phyloP scores from a whole-genome alignment of 2,329 filamentous ascomycete species.

The Neonectria magnoliae region DNA sequence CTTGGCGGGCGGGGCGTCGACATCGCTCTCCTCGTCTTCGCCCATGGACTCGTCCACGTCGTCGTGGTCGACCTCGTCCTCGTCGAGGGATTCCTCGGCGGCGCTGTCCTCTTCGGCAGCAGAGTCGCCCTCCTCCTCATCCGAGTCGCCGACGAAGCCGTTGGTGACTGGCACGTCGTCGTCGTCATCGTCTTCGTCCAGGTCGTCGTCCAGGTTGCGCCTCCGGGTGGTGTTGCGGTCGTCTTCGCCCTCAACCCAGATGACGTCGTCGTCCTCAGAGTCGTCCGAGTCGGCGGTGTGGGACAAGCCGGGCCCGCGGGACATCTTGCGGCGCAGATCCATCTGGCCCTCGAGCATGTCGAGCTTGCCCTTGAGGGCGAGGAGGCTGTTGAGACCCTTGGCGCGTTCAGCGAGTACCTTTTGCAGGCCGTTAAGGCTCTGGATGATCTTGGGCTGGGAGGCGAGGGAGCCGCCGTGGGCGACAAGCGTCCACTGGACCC shows the following conservation, averaged over 20 bases:
- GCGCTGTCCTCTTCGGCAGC: slow-evolving; percentile 56
- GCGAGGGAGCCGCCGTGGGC: slow-evolving; percentile 92
- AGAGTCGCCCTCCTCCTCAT: slow-evolving; percentile 65
- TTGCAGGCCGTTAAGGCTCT: slow-evolving; percentile 80
- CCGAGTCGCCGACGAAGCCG: slow-evolving; percentile 66
- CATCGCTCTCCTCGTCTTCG: slow-evolving; percentile 66
- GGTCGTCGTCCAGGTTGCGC: slow-evolving; percentile 47
- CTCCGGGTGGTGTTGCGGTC: slow-evolving; percentile 59
- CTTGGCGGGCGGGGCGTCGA: slow-evolving; percentile 59
- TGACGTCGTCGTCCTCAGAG: slow-evolving; percentile 73
- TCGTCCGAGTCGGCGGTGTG: slow-evolving; percentile 60
- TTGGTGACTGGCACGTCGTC: slow-evolving; percentile 68
- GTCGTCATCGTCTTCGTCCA: slow-evolving; percentile 63
- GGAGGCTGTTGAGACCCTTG: slow-evolving; percentile 80
- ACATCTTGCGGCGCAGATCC: slow-evolving; percentile 77
- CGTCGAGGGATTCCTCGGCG: slow-evolving; percentile 61
- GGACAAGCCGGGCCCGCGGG: slow-evolving; percentile 51
- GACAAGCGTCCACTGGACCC: slow-evolving; percentile 95
- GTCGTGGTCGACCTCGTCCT: slow-evolving; percentile 68
- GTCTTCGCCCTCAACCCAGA: slow-evolving; percentile 89
- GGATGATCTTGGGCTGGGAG: slow-evolving; percentile 83
- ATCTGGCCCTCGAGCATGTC: slow-evolving; percentile 95
- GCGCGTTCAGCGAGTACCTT: slow-evolving; percentile 89
- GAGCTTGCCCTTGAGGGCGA: slow-evolving; percentile 92
- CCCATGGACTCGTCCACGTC: slow-evolving; percentile 65